Base-by-base conservation (phyloP, 2,329 filamentous ascomycete genomes). In the Penicillium sp. region DNA sequence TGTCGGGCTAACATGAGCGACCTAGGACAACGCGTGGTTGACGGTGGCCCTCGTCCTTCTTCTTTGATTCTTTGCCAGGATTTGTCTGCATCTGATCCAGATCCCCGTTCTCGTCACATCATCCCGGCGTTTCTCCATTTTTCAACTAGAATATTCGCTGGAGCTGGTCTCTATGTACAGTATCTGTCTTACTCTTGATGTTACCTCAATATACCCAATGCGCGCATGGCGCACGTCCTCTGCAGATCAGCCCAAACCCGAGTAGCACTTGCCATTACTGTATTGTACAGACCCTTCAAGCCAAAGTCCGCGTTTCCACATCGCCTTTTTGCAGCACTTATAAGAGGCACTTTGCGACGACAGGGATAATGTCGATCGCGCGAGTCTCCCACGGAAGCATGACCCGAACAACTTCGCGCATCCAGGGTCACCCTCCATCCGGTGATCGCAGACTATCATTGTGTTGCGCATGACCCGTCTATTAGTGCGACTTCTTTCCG, bases 21-120 rank as follows among this genome's bases (percentile, higher is more conserved):
- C 58, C 38, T 50, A 72, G 71, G 53, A 68, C 64, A 31, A 71
- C 70, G n/a, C 68, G 69, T 47, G 69, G 69, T 63, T 69, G 61
- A 69, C 15, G 10, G 34, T 25, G 15, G 7, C n/a, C 17, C 34
- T 0, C 14, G n/a, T 11, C 34, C 48, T 22, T 17, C 7, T 2
- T 20, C 31, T 22, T 37, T 14, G 17, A 14, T n/a, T 11, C 42
- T 20, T 35, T 37, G 2, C 37, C 28, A 5, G 39, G 4, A 12
- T 17, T 34, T 14, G 6, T 20, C 20, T 20, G 20, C 20, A 20
- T 17, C 22, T 12, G 15, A 22, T 35, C 20, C 7, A 22, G 14
- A n/a, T 20, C 10, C 15, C 20, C 12, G 35, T 50, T 42, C 31
- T 54, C 41, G 50, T 54, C 35, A 25, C 22, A 58, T 38, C 56